A percentile compares a stretch with the other conserved stretches of the same genome.
Conservation (phyloP, 148 eudicot genomes). For the Salicornia ramosissima region DNA sequence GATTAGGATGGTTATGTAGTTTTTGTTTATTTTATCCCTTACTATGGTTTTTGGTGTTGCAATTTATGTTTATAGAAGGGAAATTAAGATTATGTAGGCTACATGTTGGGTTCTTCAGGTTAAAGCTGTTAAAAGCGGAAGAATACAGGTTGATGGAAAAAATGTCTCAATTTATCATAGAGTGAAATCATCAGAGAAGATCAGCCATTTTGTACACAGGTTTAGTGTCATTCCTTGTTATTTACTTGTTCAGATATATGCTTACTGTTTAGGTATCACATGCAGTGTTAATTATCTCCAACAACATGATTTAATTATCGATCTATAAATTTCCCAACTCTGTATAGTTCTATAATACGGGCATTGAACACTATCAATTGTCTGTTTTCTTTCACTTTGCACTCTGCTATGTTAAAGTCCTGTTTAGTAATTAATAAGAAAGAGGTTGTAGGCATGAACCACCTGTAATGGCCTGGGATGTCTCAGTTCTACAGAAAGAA, state of each 20-base stretch:
- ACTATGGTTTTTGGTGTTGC: not conserved
- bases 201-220: slow-evolving; percentile 98
- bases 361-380: not conserved
- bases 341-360: not conserved
- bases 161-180: slow-evolving; percentile 57
- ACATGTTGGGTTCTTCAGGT: slow-evolving; percentile 43
- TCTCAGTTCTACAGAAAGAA: slow-evolving; percentile 65
- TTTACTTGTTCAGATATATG: slow-evolving; percentile 1
- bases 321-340: not conserved
- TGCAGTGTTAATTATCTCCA: not conserved
- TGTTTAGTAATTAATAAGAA: slow-evolving; percentile 28
- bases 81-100: slow-evolving; percentile 9
- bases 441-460: slow-evolving; percentile 92
- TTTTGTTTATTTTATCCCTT: too few species aligned
- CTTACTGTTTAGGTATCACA: not conserved
- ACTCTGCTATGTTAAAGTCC: slow-evolving; percentile 3
- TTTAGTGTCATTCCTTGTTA: slow-evolving; percentile 11
- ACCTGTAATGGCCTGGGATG: slow-evolving; percentile 83
- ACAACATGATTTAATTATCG: not conserved
- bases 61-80: not conserved
- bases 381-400: not conserved
- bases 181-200: slow-evolving; percentile 76
- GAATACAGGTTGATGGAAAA: slow-evolving; percentile 92
- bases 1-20: not conserved
- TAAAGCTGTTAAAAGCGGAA: slow-evolving; percentile 83